These are phyloP conservation scores for Camellia granthamiana DNA, from an alignment of 148 eudicot genomes.

Conservation along the genomic window DNA sequence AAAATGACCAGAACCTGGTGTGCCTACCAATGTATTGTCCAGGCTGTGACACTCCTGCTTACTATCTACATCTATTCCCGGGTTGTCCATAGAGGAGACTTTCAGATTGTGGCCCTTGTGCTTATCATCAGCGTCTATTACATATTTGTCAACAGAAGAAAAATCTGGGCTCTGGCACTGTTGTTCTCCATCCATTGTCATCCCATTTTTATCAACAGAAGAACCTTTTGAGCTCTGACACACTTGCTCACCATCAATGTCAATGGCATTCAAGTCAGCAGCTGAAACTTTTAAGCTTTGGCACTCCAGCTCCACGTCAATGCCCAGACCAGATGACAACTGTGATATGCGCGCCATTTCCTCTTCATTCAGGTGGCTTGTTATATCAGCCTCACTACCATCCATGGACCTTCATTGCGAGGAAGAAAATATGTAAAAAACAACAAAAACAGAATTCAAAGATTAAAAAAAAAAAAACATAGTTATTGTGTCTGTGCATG, in stretches of 20 bases:
- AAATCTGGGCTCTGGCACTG: slow-evolving; percentile 2
- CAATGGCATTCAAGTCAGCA: slow-evolving; percentile 3
- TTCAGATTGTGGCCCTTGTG: neutral
- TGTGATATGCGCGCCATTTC: slow-evolving; percentile 12
- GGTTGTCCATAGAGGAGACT: neutral
- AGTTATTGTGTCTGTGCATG: neutral
- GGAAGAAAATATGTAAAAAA: neutral
- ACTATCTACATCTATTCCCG: slow-evolving; percentile 17
- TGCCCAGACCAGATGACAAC: slow-evolving; percentile 9
- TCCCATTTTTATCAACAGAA: slow-evolving; percentile 16
- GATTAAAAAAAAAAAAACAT: neutral
- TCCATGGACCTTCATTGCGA: slow-evolving; percentile 21
- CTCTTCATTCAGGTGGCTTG: slow-evolving; percentile 10
- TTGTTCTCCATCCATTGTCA: neutral
- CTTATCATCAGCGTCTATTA: neutral
- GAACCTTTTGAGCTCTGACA: slow-evolving; percentile 5
- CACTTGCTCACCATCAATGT: slow-evolving; percentile 4
- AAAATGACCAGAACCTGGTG: neutral
- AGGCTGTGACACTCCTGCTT: slow-evolving; percentile 15
- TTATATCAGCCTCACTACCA: slow-evolving; percentile 10
- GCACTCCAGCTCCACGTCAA: slow-evolving; percentile 13
- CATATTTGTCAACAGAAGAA: neutral
- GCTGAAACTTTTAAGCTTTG: slow-evolving; percentile 11
- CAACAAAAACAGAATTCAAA: too few relatives aligned
- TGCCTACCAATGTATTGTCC: neutral